Conservation (phyloP, 345 rosid genomes). For the Citrus inodora region DNA sequence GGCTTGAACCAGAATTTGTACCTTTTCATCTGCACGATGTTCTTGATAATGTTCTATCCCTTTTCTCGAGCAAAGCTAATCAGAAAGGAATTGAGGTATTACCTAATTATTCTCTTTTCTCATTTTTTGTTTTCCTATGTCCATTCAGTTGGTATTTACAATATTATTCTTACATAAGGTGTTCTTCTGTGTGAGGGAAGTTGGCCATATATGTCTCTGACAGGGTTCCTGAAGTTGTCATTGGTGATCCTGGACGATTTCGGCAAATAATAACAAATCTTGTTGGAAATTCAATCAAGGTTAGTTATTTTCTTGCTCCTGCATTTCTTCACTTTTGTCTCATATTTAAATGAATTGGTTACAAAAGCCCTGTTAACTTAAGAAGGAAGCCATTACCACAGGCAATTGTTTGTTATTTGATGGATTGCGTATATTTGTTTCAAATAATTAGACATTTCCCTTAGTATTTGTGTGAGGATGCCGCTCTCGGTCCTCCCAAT, state of each 20-base stretch:
- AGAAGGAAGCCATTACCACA: background rate
- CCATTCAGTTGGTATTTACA: background rate
- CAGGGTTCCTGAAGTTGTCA: conserved; percentile 70
- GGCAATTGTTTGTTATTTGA: background rate
- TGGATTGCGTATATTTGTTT: background rate
- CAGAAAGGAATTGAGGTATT: conserved; percentile 84
- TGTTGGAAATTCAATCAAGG: conserved; percentile 96
- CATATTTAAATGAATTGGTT: background rate
- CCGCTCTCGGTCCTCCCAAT: background rate
- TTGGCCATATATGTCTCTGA: conserved; percentile 82
- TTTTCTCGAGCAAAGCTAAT: conserved; percentile 62
- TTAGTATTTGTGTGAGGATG: background rate
- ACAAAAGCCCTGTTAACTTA: background rate
- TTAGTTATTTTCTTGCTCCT: conserved; percentile 22
- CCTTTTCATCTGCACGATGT: conserved; percentile 73
- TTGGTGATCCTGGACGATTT: conserved; percentile 87
- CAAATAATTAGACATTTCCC: background rate
- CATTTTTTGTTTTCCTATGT: background rate
- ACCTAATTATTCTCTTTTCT: background rate
- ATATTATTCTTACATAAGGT: conserved; percentile 10
- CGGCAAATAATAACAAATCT: conserved; percentile 89
- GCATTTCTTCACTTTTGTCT: conserved; percentile 3
- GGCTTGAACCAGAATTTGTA: conserved; percentile 82
- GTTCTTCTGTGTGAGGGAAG: conserved; percentile 41
- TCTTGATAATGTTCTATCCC: conserved; percentile 77